These are phyloP conservation scores for Funneliformis mosseae DNA, from an alignment of 192 early-diverging fungal species.

Conservation along the genomic window DNA sequence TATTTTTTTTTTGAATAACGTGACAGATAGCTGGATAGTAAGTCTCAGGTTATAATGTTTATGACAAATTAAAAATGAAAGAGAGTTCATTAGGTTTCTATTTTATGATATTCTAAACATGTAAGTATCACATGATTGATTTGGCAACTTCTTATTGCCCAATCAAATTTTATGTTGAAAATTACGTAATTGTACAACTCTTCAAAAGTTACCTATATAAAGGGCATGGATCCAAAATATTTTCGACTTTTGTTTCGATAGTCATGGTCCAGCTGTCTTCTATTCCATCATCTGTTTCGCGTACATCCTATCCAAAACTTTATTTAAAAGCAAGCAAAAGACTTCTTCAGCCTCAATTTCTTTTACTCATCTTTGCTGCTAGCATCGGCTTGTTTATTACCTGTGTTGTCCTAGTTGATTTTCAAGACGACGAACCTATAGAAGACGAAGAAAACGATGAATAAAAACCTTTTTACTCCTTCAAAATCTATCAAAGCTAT, in stretches of 20 bases:
- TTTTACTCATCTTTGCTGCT: slow-evolving; percentile 7
- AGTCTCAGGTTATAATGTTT: too few relatives aligned
- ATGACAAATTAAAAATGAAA: too few relatives aligned
- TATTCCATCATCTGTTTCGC: neutral
- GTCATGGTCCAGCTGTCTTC: slow-evolving; percentile 6
- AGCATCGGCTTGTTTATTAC: slow-evolving; percentile 19
- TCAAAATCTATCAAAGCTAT: neutral
- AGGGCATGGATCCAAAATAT: neutral
- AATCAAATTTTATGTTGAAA: too few relatives aligned
- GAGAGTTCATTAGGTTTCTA: too few relatives aligned
- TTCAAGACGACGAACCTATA: slow-evolving; percentile 14
- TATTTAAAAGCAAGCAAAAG: slow-evolving; percentile 12
- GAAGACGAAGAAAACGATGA: slow-evolving; percentile 16
- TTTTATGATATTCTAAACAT: too few relatives aligned
- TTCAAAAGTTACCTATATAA: neutral
- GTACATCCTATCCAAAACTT: slow-evolving; percentile 11
- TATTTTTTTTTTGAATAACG: too few relatives aligned
- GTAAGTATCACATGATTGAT: too few relatives aligned
- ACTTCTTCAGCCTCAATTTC: slow-evolving; percentile 23
- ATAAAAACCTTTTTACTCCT: neutral
- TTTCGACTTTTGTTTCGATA: slow-evolving; percentile 7
- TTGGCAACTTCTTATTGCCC: too few relatives aligned
- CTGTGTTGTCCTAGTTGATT: slow-evolving; percentile 8
- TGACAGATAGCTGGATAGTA: too few relatives aligned
- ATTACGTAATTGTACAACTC: too few relatives aligned